Evolutionary conservation across 805 yeast genomes (phyloP), one percentile per base, ranked within the genome.

Genomic region (Nakazawaea populi): DNA sequence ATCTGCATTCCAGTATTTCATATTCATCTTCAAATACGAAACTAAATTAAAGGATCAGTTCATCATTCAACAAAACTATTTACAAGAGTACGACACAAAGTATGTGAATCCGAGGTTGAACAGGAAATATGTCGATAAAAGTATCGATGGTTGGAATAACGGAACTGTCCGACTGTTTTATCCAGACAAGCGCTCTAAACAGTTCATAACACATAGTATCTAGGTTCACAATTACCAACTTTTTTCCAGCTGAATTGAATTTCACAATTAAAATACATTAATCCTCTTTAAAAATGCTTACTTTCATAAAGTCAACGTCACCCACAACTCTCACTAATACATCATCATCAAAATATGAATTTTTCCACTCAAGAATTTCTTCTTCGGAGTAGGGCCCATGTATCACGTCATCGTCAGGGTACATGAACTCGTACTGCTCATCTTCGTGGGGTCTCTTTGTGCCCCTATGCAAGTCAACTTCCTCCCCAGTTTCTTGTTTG

Each of bases 51-150:
- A 75, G 42, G 91, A 87, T 64, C 83, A 82, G 55, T 80, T 78
- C 49, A 69, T 85, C 7, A 61, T 87, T 4, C 74, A 74, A 52
- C 77, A 76, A 53, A 89, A 85, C 59, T 77, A 79, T 54, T 69
- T 82, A 53, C 75, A 74, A 37, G 94, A 87, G 58, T 82, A 82
- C 58, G 76, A 83, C 56, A 64, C 73, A 32, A 86, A 87, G 60
- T 79, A 73, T 54, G 84, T 85, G 14, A 74, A 74, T 36, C 90
- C 89, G 3, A 74, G 75, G 47, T 66, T 78, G 2, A 71, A 80
- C 7, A 72, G 73, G 9, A 63, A 70, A 44, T 72, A 73, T 44
- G 77, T 82, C 56, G 89, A 87, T 56, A 89, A 77, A 5, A 71
- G 77, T 27, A 71, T 85, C 5, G 87, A 81, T 63, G 82, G 86